Conservation (phyloP, 2,329 filamentous ascomycete species). For the Colletotrichum liaoningense region DNA sequence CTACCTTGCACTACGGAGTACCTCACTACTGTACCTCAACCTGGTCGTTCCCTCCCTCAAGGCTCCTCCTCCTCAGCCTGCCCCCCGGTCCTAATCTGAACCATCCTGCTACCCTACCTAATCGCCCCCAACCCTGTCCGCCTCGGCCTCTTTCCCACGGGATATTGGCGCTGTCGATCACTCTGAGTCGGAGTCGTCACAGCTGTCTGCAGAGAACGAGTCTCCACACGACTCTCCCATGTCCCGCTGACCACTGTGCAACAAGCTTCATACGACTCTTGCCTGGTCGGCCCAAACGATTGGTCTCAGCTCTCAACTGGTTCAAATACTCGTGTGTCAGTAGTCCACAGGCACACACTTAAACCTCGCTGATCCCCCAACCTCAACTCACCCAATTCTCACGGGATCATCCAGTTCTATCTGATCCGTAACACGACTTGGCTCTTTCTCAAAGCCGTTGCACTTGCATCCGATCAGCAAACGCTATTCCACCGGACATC, state of each 20-base stretch:
- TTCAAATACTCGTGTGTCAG: conserved; percentile 37
- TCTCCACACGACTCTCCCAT: conserved; percentile 47
- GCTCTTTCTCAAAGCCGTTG: conserved; percentile 53
- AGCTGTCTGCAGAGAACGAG: conserved; percentile 48
- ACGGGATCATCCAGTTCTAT: conserved; percentile 48
- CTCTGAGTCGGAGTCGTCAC: conserved; percentile 64
- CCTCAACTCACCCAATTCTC: conserved; percentile 38
- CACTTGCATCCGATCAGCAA: conserved; percentile 66
- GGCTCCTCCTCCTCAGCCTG: conserved; percentile 47
- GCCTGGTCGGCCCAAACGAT: conserved; percentile 50
- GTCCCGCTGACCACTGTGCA: conserved; percentile 55
- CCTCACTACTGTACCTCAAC: neutral
- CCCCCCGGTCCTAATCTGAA: conserved; percentile 42
- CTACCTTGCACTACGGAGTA: neutral
- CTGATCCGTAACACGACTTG: conserved; percentile 54
- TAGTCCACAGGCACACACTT: conserved; percentile 38
- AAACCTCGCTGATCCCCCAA: conserved; percentile 68
- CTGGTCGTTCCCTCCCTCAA: conserved; percentile 24
- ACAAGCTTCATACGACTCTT: conserved; percentile 55
- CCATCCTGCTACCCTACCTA: conserved; percentile 53
- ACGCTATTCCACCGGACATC: conserved; percentile 40
- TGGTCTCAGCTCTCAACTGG: conserved; percentile 50
- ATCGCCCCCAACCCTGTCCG: conserved; percentile 56
- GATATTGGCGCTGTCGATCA: conserved; percentile 67
- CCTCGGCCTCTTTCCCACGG: conserved; percentile 59